Conservation (phyloP, 2,329 filamentous ascomycete genomes). For the Penicillium sp. region DNA sequence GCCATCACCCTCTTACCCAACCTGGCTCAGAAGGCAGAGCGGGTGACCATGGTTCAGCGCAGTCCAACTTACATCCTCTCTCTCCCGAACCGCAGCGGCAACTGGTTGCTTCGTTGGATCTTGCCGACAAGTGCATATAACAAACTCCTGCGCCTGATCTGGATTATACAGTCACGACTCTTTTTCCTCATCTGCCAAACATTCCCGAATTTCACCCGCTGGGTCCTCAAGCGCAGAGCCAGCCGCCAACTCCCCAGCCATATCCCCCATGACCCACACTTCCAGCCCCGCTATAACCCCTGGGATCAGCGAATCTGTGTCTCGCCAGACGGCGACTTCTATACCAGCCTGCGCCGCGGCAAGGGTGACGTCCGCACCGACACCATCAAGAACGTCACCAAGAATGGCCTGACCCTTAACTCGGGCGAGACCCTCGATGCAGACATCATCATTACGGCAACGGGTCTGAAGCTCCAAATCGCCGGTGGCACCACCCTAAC, state of each 20-base stretch:
- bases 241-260: constrained; percentile 53
- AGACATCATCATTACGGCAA: constrained; percentile 48
- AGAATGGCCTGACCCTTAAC: constrained; percentile 50
- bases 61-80: constrained; percentile 69
- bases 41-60: constrained; percentile 78
- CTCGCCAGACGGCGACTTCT: constrained; percentile 62
- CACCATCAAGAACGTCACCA: constrained; percentile 52
- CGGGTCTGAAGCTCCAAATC: constrained; percentile 43
- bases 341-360: constrained; percentile 51
- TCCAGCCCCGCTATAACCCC: constrained; percentile 63
- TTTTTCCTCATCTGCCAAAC: constrained; percentile 54
- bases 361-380: constrained; percentile 57
- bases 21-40: constrained; percentile 62
- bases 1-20: constrained; percentile 74
- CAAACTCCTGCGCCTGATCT: constrained; percentile 46
- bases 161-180: constrained; percentile 50
- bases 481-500: constrained; percentile 37
- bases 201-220: constrained; percentile 54
- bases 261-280: constrained; percentile 60
- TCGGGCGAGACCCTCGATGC: constrained; percentile 43
- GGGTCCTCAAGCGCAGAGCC: constrained; percentile 49
- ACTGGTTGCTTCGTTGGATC: constrained; percentile 25
- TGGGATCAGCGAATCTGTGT: constrained; percentile 77
- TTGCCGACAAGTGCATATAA: constrained; percentile 38
- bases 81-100: constrained; percentile 41